phyloP scores from a whole-genome alignment of 2,329 filamentous ascomycete genomes.

The Alternaria gansuensis region DNA sequence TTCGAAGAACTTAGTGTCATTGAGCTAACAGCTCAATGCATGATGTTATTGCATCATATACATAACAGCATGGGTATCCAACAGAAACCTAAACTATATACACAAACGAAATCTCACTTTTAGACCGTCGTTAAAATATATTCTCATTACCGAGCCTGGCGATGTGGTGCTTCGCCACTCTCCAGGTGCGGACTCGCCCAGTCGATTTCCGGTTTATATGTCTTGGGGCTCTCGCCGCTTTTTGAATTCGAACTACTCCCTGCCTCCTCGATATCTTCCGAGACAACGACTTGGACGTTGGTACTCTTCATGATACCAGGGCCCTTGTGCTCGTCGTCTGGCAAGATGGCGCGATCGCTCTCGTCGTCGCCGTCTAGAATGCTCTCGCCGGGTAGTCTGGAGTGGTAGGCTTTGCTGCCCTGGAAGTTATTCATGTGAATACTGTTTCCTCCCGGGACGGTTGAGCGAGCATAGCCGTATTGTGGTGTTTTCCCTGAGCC shows the following conservation, averaged over 20 bases:
- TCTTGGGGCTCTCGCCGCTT: conserved; percentile 5
- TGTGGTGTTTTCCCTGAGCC: conserved; percentile 19
- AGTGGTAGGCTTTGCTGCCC: conserved; percentile 35
- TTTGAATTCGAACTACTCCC: conserved; percentile 1
- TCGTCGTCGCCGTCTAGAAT: conserved; percentile 38
- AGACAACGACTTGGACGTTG: conserved; percentile 34
- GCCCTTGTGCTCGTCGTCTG: conserved; percentile 29
- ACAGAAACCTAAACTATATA: neutral
- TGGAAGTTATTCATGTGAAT: conserved; percentile 29
- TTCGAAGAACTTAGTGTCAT: neutral
- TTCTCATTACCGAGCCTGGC: neutral
- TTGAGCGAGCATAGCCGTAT: conserved; percentile 26
- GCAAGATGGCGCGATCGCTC: conserved; percentile 39
- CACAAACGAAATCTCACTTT: neutral
- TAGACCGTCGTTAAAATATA: neutral
- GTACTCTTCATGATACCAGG: conserved; percentile 39
- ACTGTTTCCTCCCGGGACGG: conserved; percentile 6
- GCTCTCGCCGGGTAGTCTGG: conserved; percentile 32
- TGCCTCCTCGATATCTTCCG: conserved; percentile 13
- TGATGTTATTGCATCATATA: neutral
- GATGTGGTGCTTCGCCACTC: neutral
- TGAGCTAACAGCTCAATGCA: neutral
- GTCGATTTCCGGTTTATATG: conserved; percentile 19
- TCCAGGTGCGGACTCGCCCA: conserved; percentile 21
- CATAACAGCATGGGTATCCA: conserved; percentile 6